Evolutionary conservation across 2,329 filamentous ascomycete species (phyloP), one percentile per base, ranked within the genome.

Genomic region (Aspergillus nomiae): DNA sequence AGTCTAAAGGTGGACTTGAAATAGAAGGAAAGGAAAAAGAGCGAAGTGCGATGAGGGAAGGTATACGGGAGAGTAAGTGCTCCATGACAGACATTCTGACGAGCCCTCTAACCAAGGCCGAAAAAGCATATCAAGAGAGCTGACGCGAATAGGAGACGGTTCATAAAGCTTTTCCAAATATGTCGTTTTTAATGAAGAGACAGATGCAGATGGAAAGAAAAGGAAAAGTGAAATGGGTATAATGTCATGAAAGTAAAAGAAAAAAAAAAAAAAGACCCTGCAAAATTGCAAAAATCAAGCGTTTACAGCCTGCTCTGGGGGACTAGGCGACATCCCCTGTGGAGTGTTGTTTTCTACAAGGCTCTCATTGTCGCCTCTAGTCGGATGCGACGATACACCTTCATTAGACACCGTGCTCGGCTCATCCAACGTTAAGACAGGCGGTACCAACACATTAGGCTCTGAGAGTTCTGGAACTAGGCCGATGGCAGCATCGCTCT

Each of bases 221-320:
- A 62, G 12, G 59, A 19, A 50, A 59, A 53, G 10, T 26, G 56
- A 58, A 53, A 58, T 58, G 54, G 61, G 56, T 68, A 63, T 67
- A 60, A 32, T 63, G 62, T 60, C 56, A 63, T 63, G 36, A 56
- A 62, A 62, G 60, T 53, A 36, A 46, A 56, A 41, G 41, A 38
- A 58, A 56, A 51, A 41, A 41, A 41, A 38, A 58, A 56, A 51
- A 41, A 41, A 41, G 38, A n/a, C 38, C 30, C 36, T 36, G 19
- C 10, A 48, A 43, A 51, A 28, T n/a, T 45, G 46, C 30, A 46
- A 56, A 58, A 16, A 38, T 72, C 58, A 75, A 61, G 73, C 73
- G 57, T 71, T 67, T 16, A 75, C 70, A 32, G 72, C 64, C 61
- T 75, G 73, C 43, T 73, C 67, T 36, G 67, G 65, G 32, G 70